phyloP scores from a whole-genome alignment of 2,329 filamentous ascomycete genomes.

The Hypomyces perniciosus region DNA sequence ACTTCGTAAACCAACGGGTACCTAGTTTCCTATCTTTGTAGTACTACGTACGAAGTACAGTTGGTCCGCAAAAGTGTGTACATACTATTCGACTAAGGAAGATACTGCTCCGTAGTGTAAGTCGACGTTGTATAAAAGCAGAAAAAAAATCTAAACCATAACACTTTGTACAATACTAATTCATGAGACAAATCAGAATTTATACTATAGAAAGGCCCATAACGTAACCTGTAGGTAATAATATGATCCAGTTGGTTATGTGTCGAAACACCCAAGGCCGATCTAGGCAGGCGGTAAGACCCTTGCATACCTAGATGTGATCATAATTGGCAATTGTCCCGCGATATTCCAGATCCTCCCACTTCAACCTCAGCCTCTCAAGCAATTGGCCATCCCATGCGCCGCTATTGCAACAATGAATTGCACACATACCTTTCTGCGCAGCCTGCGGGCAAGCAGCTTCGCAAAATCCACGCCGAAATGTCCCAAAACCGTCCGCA shows the following conservation, averaged over 20 bases:
- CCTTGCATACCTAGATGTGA: background rate
- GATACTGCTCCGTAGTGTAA: no score
- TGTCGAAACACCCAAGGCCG: background rate
- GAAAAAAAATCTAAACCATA: no score
- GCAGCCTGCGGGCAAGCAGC: conserved; percentile 19
- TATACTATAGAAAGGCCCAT: no score
- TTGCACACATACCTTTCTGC: conserved; percentile 20
- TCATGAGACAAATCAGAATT: no score
- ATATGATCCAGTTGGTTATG: background rate
- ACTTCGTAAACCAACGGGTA: no score
- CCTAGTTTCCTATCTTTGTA: no score
- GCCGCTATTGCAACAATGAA: conserved; percentile 27
- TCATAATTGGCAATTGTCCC: background rate
- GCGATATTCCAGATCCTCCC: background rate
- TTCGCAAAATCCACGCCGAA: background rate
- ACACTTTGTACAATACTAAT: no score
- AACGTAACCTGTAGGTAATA: no score
- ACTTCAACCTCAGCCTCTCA: background rate
- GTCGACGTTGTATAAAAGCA: no score
- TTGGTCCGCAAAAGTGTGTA: no score
- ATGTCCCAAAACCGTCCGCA: conserved; percentile 4
- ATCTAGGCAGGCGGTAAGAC: background rate
- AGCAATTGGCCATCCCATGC: background rate
- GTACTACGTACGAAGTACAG: no score
- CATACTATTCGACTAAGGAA: no score